These are phyloP conservation scores for Apiosordaria backusii DNA, from an alignment of 495 filamentous ascomycete species.

Conservation along the genomic window DNA sequence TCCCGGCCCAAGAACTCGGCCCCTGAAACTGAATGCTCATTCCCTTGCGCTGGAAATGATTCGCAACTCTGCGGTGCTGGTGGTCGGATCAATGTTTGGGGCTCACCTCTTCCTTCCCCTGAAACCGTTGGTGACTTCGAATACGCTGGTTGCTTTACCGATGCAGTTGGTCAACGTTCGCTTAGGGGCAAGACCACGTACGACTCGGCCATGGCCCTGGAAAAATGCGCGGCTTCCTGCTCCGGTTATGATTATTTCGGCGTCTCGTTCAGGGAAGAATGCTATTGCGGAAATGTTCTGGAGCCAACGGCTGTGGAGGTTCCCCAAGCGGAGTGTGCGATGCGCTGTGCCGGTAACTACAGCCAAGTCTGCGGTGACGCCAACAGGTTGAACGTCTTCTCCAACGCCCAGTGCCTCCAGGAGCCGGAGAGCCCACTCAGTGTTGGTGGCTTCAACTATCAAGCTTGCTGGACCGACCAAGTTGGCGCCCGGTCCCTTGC, in stretches of 20 bases:
- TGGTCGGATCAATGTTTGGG: constrained; percentile 36
- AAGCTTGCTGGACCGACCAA: constrained; percentile 39
- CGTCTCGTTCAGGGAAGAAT: constrained; percentile 19
- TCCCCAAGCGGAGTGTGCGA: constrained; percentile 17
- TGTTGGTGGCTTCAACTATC: constrained; percentile 28
- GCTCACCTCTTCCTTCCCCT: constrained; percentile 9
- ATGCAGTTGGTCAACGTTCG: constrained; percentile 5
- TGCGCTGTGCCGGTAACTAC: constrained; percentile 20
- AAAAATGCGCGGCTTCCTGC: constrained; percentile 31
- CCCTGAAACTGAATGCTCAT: constrained; percentile 12
- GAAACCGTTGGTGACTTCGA: constrained; percentile 9
- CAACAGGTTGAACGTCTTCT: constrained; percentile 32
- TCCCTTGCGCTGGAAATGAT: constrained; percentile 35
- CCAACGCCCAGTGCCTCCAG: constrained; percentile 7
- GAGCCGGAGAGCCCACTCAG: constrained; percentile 25
- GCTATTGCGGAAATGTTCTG: constrained; percentile 21
- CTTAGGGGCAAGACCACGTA: constrained; percentile 10
- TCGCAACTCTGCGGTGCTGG: constrained; percentile 35
- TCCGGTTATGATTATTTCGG: constrained; percentile 21
- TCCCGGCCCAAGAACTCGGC: constrained; percentile 1
- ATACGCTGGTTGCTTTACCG: constrained; percentile 19
- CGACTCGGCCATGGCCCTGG: constrained; percentile 29
- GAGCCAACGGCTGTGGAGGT: neutral
- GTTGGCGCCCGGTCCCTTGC: constrained; percentile 24
- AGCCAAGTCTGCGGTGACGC: constrained; percentile 15